Base-by-base conservation (phyloP, 2,329 filamentous ascomycete species). In the Talaromyces funiculosus region DNA sequence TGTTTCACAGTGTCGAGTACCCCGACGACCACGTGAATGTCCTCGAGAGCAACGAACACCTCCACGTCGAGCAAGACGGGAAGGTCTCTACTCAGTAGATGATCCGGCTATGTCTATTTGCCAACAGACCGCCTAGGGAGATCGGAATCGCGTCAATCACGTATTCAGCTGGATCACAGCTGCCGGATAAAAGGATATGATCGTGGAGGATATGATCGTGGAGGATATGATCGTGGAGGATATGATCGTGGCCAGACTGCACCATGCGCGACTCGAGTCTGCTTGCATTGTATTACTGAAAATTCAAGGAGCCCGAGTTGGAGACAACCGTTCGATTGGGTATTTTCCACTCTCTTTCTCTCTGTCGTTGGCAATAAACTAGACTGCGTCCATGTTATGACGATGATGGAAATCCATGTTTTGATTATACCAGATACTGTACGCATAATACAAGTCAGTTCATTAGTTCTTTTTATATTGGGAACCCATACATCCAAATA, bases 11-110 rank as follows among this genome's bases (percentile, higher is more conserved):
- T 55, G 91, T 92, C 69, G 81, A 84, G 61, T 90, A 90, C 75
- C 84, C 86, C 29, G 81, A 86, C 12, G 89, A 88, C 71, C 78
- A 82, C 16, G 79, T 96, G 61, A 76, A 76, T 38, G 84, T 87
- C 4, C 82, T 97, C 62, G 79, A 86, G 68, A 80, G 78, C 62
- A 84, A 89, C 78, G 84, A 90, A 65, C 82, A 91, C 70, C 81
- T 97, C 73, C 82, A 91, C 47, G 89, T 96, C 61, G 93, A 97
- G 82, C 69, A 75, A 62, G 91, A 97, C 74, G 75, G 80, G 53
- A 81, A 84, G 68, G 84, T 95, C 63, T 58, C 60, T 16, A 61
- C 54, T n/a, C 60, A 61, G 47, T 61, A 45, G n/a, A 10, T 10
- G 10, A 20, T 7, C 5, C 47, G 10, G 26, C 29, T 4, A 16